Evolutionary conservation across 2,329 filamentous ascomycete genomes (phyloP).

Genomic region (Paracorniculantispora psalliotae): DNA sequence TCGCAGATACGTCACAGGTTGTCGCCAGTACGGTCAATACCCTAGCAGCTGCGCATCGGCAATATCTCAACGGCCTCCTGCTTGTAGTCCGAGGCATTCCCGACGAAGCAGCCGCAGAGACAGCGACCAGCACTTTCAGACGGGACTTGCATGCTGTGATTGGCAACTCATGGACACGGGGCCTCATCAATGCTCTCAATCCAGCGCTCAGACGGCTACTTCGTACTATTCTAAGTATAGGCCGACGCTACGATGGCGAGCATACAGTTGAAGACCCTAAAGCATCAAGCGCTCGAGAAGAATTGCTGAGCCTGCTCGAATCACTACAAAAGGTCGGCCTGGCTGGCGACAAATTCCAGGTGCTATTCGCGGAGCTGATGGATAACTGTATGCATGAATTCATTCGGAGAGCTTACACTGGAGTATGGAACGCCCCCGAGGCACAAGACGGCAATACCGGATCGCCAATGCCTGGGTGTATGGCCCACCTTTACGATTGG

Average conservation of each 20-base stretch:
- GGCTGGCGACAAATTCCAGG: conserved; percentile 63
- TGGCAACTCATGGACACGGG: conserved; percentile 54
- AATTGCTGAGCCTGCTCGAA: conserved; percentile 52
- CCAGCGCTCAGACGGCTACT: conserved; percentile 51
- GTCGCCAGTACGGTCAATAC: conserved; percentile 50
- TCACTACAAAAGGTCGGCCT: conserved; percentile 61
- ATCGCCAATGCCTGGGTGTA: conserved; percentile 45
- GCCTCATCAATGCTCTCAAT: conserved; percentile 49
- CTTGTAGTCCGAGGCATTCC: conserved; percentile 46
- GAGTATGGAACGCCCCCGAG: conserved; percentile 48
- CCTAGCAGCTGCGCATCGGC: conserved; percentile 54
- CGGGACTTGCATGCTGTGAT: conserved; percentile 61
- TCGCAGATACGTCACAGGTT: conserved; percentile 40
- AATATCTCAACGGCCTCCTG: conserved; percentile 51
- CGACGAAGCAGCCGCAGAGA: conserved; percentile 30
- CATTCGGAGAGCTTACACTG: conserved; percentile 56
- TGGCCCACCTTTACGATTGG: conserved; percentile 60
- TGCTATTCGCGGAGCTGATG: conserved; percentile 67
- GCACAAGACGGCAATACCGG: conserved; percentile 16
- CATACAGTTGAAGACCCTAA: conserved; percentile 22
- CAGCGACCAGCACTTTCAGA: conserved; percentile 46
- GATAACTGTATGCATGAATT: conserved; percentile 60
- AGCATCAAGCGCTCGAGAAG: conserved; percentile 39
- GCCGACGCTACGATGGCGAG: conserved; percentile 14
- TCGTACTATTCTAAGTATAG: conserved; percentile 39